These are phyloP conservation scores for Leishmania braziliensis DNA, from an alignment of 208 protist genomes.

Conservation along the genomic window DNA sequence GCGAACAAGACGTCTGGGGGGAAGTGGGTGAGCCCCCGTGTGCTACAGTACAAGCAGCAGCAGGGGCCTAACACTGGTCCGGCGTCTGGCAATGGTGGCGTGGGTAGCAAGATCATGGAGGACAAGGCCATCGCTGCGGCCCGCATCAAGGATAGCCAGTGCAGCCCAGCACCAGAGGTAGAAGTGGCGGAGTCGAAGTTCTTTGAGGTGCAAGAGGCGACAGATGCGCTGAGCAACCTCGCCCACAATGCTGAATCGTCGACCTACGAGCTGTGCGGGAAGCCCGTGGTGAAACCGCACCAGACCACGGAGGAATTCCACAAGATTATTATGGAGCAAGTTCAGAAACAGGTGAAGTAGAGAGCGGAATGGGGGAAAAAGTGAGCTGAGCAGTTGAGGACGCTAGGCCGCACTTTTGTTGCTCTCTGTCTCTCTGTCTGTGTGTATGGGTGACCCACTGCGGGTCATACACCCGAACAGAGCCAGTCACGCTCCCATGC, in stretches of 20 bases:
- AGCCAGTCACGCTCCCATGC: background rate
- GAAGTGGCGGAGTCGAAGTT: conserved; percentile 50
- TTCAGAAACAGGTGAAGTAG: conserved; percentile 30
- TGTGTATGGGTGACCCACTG: background rate
- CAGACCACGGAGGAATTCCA: conserved; percentile 43
- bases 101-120: conserved; percentile 51
- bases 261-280: conserved; percentile 34
- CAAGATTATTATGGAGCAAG: conserved; percentile 37
- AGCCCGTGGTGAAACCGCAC: conserved; percentile 33
- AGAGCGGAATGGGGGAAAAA: background rate
- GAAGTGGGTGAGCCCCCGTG: conserved; percentile 38
- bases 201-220: conserved; percentile 84
- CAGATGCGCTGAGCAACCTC: conserved; percentile 86
- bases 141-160: conserved; percentile 40
- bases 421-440: background rate
- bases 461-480: background rate
- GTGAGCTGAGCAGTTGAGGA: background rate
- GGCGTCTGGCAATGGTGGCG: conserved; percentile 14
- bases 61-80: conserved; percentile 28
- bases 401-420: background rate
- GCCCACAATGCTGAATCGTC: conserved; percentile 57
- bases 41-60: conserved; percentile 44
- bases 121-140: conserved; percentile 54
- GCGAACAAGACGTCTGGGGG: conserved; percentile 6
- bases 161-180: conserved; percentile 25